Evolutionary conservation across 2,329 filamentous ascomycete species (phyloP).

Genomic region (Colletotrichum sp.): DNA sequence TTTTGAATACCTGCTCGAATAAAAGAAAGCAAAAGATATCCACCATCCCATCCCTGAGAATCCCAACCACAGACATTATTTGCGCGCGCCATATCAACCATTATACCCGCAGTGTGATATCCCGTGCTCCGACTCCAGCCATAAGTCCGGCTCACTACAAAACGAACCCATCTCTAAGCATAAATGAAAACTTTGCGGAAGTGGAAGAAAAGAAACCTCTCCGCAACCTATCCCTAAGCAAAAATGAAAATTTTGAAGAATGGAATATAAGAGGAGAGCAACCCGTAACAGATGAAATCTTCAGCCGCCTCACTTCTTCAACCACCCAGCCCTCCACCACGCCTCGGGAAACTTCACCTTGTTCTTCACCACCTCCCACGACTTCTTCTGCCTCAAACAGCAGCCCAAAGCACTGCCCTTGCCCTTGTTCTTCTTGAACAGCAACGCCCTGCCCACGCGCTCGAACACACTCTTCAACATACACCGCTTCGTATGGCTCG

Average conservation of each 20-base stretch:
- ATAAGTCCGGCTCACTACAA: neutral
- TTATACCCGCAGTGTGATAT: neutral
- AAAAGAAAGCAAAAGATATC: neutral
- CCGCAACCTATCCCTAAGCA: too few species aligned
- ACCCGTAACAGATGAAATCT: neutral
- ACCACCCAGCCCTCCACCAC: neutral
- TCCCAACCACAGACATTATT: neutral
- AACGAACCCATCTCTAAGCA: too few species aligned
- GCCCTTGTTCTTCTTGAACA: neutral
- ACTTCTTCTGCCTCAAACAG: neutral
- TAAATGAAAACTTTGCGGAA: too few species aligned
- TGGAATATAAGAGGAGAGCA: too few species aligned
- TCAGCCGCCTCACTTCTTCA: neutral
- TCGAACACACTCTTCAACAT: neutral
- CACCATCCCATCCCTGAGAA: neutral
- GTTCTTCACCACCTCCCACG: neutral
- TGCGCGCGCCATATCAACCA: neutral
- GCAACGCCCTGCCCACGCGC: neutral
- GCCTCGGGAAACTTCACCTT: constrained; percentile 1
- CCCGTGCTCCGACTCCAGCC: neutral
- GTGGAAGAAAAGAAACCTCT: accelerated
- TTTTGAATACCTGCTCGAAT: constrained; percentile 47
- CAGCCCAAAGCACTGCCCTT: neutral
- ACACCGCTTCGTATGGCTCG: neutral
- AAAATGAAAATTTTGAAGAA: too few species aligned